Percentiles rank a stretch among this genome's conserved stretches.
phyloP scores from a whole-genome alignment of 257 asterid genomes.

The Solanum chiquidenum region DNA sequence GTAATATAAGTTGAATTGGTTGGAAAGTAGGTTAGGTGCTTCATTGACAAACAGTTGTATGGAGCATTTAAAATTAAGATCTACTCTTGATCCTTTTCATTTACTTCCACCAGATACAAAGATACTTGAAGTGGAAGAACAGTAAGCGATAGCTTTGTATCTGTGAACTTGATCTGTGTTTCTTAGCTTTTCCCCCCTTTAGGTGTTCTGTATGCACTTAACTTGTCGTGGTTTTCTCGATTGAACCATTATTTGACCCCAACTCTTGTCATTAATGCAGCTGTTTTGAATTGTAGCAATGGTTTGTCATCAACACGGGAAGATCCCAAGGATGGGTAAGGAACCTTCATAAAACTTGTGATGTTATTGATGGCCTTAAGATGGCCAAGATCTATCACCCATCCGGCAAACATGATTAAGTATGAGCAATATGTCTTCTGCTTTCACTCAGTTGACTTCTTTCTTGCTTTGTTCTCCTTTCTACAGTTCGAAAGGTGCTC shows the following conservation, averaged over 20 bases:
- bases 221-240: not conserved
- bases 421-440: not conserved
- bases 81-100: not conserved
- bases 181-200: not conserved
- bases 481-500: constrained; percentile 35
- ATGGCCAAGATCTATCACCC: not conserved
- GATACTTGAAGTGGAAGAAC: not conserved
- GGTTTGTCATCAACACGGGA: constrained; percentile 19
- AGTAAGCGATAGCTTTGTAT: not conserved
- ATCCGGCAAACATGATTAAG: not conserved
- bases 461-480: not conserved
- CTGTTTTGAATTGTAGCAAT: constrained; percentile 18
- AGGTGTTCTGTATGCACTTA: not conserved
- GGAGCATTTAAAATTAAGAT: not conserved
- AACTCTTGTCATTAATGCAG: constrained; percentile 2
- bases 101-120: not conserved
- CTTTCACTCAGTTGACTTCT: not conserved
- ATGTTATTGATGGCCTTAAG: not conserved
- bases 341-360: constrained; percentile 3
- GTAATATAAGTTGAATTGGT: not conserved
- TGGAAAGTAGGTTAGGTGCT: not conserved
- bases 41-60: not conserved
- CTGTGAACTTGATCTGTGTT: not conserved
- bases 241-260: constrained; percentile 3
- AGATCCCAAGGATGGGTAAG: constrained; percentile 32